Percentiles rank a stretch among this genome's conserved stretches.
Evolutionary conservation across 768 basidiomycete genomes (phyloP).

Genomic region (Suillus subalutaceus): DNA sequence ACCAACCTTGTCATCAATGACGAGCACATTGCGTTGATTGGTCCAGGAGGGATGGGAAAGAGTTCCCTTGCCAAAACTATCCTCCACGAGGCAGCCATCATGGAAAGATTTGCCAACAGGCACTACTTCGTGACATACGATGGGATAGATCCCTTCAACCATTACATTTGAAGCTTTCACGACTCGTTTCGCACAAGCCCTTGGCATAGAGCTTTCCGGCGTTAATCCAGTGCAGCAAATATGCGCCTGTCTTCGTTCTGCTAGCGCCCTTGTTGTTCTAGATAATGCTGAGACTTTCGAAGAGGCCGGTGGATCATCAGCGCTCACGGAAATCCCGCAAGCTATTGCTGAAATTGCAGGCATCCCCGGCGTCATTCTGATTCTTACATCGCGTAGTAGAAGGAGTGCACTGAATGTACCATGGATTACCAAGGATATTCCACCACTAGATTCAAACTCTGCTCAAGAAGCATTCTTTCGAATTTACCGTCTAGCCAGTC

Average conservation of each 20-base stretch:
- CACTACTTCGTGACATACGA: too few species aligned
- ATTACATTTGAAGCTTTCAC: too few species aligned
- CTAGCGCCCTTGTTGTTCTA: background rate
- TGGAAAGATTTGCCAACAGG: too few species aligned
- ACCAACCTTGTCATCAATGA: background rate
- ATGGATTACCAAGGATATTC: background rate
- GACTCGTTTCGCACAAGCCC: too few species aligned
- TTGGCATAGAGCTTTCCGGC: too few species aligned
- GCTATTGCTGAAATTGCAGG: background rate
- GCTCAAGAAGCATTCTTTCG: background rate
- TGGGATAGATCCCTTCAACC: too few species aligned
- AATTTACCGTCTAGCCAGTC: background rate
- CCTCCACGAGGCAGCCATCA: too few species aligned
- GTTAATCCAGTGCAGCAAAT: too few species aligned
- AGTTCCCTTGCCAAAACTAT: too few species aligned
- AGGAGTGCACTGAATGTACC: background rate
- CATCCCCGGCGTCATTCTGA: background rate
- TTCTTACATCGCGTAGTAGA: background rate
- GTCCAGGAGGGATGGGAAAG: too few species aligned
- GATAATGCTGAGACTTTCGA: conserved; percentile 6
- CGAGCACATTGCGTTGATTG: conserved; percentile 3
- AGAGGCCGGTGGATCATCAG: background rate
- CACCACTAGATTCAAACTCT: background rate
- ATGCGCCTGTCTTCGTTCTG: background rate
- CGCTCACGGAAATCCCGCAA: background rate